Conservation (phyloP, 345 rosid genomes). For the Noccaea bulbosa region DNA sequence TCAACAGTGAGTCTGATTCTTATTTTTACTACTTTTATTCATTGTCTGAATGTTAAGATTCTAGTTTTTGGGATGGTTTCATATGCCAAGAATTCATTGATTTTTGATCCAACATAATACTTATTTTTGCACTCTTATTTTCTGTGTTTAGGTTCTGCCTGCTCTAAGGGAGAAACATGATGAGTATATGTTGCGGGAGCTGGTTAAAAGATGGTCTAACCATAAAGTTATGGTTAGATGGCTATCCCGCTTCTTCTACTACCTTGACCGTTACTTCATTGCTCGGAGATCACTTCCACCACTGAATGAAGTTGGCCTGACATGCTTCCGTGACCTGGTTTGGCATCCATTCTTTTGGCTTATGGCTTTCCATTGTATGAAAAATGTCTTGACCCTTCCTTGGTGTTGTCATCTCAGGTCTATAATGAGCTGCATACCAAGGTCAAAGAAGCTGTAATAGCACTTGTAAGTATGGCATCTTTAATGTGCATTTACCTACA, state of each 20-base stretch:
- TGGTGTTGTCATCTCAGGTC: constrained; percentile 49
- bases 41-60: not conserved
- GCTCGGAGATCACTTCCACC: constrained; percentile 75
- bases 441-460: constrained; percentile 69
- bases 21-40: not conserved
- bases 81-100: not conserved
- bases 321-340: constrained; percentile 85
- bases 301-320: constrained; percentile 79
- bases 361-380: not conserved
- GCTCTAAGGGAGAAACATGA: constrained; percentile 79
- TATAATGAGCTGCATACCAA: constrained; percentile 58
- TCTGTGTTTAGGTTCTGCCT: constrained; percentile 59
- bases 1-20: constrained; percentile 56
- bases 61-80: not conserved
- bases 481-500: not conserved
- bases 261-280: constrained; percentile 87
- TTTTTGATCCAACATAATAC: not conserved
- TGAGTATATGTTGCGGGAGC: constrained; percentile 82
- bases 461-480: constrained; percentile 55
- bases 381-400: not conserved
- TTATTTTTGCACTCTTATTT: constrained; percentile 16
- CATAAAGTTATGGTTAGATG: constrained; percentile 89
- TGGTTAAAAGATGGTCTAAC: constrained; percentile 82
- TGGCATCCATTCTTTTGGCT: constrained; percentile 27
- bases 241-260: constrained; percentile 85